Base-by-base conservation (phyloP, 768 basidiomycete genomes). In the Trametes sanguinea region DNA sequence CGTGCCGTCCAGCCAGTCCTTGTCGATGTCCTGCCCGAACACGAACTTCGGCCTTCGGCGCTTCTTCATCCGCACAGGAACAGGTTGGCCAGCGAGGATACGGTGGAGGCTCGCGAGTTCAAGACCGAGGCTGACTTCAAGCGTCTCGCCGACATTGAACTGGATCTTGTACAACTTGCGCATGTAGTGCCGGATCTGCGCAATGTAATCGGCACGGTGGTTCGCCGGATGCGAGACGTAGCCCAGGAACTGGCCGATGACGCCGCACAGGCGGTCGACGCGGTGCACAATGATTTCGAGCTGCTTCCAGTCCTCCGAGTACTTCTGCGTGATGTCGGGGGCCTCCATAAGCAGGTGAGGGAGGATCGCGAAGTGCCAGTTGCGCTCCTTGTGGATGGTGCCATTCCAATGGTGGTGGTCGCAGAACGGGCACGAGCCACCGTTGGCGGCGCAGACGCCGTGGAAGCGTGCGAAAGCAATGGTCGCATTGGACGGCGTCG, bases 341-440 rank as follows among this genome's bases (percentile, higher is more conserved):
- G 92, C 92, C 51, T 78, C 81, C 29, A 81, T 70, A 16, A 92
- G 80, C 62, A 92, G 84, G 29, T 83, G 79, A 2, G 91, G 88
- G 29, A 94, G 80, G 74, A 83, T 91, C 71, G 86, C 89, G 75
- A 89, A 94, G 69, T 94, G 90, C 84, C 86, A 94, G 66, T 81
- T 89, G 51, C 92, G 86, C 65, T 89, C 83, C 73, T 92, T 93
- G 71, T 85, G 85, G 54, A 94, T 87, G 3, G 88, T 83, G 17
- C 92, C 92, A 67, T 94, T 92, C 92, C 92, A 94, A 69, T 94
- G 92, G 63, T 92, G 89, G 67, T 92, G 91, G 65, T 94, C 92
- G 66, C 92, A 94, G 78, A 94, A 94, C 0, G 92, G 92, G 70
- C 92, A 94, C 4, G 92, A 94, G 39, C 92, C 92, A n/a, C 92